Percentiles rank a stretch among this genome's conserved stretches.
Evolutionary conservation across 179 eudicot genomes (phyloP).

Genomic region (Carnegiea gigantea): DNA sequence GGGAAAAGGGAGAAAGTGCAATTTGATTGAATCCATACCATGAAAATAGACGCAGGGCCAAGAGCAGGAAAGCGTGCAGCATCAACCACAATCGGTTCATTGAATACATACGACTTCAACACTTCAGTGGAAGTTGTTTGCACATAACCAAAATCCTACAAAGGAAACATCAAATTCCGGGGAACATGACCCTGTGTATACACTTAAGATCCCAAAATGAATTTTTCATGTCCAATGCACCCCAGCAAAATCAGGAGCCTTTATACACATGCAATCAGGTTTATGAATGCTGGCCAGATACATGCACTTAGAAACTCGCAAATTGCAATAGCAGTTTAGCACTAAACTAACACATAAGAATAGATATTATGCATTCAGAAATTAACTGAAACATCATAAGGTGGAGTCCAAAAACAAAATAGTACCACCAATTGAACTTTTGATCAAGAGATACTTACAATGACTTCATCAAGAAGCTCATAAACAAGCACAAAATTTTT

Average conservation of each 20-base stretch:
- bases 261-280: conserved; percentile 11
- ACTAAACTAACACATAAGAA: background rate
- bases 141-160: conserved; percentile 92
- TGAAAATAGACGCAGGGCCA: conserved; percentile 83
- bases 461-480: conserved; percentile 93
- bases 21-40: conserved; percentile 48
- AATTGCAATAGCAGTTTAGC: background rate
- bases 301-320: background rate
- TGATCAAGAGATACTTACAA: conserved; percentile 50
- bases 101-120: conserved; percentile 82
- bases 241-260: background rate
- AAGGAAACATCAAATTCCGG: conserved; percentile 1
- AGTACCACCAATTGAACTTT: background rate
- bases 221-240: background rate
- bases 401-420: background rate
- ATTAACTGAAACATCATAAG: background rate
- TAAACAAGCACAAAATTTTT: conserved; percentile 95
- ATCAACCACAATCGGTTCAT: conserved; percentile 90
- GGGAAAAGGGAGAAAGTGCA: background rate
- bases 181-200: background rate
- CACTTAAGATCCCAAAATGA: background rate
- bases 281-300: background rate
- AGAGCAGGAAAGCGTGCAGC: conserved; percentile 83
- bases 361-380: background rate
- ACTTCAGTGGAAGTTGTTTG: conserved; percentile 96